phyloP scores from a whole-genome alignment of 2,329 filamentous ascomycete species.

The Exophiala xenobiotica region DNA sequence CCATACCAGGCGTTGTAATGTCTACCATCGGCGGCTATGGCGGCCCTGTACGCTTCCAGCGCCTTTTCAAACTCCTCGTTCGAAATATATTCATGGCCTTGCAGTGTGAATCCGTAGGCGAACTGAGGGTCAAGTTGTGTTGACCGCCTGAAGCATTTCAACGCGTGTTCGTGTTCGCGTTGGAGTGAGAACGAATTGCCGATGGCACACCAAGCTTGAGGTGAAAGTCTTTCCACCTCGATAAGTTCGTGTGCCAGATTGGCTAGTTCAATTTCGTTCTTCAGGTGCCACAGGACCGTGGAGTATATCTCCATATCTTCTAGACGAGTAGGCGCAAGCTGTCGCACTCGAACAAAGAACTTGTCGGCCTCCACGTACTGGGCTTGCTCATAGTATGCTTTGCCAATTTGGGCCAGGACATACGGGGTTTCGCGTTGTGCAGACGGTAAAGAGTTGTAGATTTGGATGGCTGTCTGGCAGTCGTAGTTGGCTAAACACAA shows the following conservation, averaged over 20 bases:
- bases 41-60: slow-evolving; percentile 78
- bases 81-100: slow-evolving; percentile 91
- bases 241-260: slow-evolving; percentile 89
- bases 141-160: slow-evolving; percentile 91
- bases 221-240: slow-evolving; percentile 81
- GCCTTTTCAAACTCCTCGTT: slow-evolving; percentile 99
- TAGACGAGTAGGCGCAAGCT: slow-evolving; percentile 75
- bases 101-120: slow-evolving; percentile 91
- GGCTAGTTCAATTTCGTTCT: slow-evolving; percentile 85
- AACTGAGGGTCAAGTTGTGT: slow-evolving; percentile 88
- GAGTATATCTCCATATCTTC: slow-evolving; percentile 99
- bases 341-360: slow-evolving; percentile 75
- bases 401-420: slow-evolving; percentile 87
- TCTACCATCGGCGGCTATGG: slow-evolving; percentile 78
- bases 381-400: slow-evolving; percentile 86
- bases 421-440: slow-evolving; percentile 86
- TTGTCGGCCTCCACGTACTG: slow-evolving; percentile 84
- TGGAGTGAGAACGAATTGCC: slow-evolving; percentile 94
- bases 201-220: slow-evolving; percentile 92
- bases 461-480: slow-evolving; percentile 72
- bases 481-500: slow-evolving; percentile 75
- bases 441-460: slow-evolving; percentile 68
- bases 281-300: slow-evolving; percentile 97
- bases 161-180: slow-evolving; percentile 88
- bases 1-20: slow-evolving; percentile 99